Percentiles rank a stretch among this genome's conserved stretches.
Evolutionary conservation across 73 alveolate species (phyloP).

Genomic region (Paramecium bursaria): DNA sequence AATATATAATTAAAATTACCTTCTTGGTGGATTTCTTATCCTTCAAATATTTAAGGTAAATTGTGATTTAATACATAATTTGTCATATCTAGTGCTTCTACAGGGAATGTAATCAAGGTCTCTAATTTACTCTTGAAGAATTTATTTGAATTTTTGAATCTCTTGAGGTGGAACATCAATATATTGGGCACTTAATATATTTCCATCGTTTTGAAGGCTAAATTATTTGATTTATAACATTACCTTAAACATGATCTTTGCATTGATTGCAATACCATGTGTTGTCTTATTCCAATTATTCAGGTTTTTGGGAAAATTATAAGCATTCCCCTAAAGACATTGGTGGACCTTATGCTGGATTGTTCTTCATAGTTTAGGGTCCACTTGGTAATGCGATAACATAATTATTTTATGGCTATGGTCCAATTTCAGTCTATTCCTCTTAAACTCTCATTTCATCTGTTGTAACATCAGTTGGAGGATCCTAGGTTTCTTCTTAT

Average conservation of each 20-base stretch:
- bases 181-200: slow-evolving; percentile 84
- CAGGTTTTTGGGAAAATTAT: slow-evolving; percentile 43
- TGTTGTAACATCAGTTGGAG: too few species aligned
- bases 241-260: slow-evolving; percentile 74
- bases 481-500: background rate
- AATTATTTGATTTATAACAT: background rate
- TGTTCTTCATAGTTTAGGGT: background rate
- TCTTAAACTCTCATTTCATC: background rate
- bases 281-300: slow-evolving; percentile 59
- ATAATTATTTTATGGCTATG: slow-evolving; percentile 2
- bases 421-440: slow-evolving; percentile 14
- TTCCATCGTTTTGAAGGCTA: slow-evolving; percentile 87
- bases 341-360: background rate
- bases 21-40: slow-evolving; percentile 19
- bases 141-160: slow-evolving; percentile 80
- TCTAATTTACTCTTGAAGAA: slow-evolving; percentile 78
- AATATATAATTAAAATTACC: background rate
- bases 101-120: slow-evolving; percentile 79
- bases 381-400: background rate
- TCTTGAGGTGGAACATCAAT: slow-evolving; percentile 83
- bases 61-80: slow-evolving; percentile 72
- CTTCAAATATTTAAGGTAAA: background rate
- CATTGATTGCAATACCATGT: slow-evolving; percentile 83
- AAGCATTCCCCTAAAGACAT: slow-evolving; percentile 40
- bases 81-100: slow-evolving; percentile 77